These are phyloP conservation scores for Exidia glandulosa DNA, from an alignment of 768 basidiomycete species.

Conservation along the genomic window DNA sequence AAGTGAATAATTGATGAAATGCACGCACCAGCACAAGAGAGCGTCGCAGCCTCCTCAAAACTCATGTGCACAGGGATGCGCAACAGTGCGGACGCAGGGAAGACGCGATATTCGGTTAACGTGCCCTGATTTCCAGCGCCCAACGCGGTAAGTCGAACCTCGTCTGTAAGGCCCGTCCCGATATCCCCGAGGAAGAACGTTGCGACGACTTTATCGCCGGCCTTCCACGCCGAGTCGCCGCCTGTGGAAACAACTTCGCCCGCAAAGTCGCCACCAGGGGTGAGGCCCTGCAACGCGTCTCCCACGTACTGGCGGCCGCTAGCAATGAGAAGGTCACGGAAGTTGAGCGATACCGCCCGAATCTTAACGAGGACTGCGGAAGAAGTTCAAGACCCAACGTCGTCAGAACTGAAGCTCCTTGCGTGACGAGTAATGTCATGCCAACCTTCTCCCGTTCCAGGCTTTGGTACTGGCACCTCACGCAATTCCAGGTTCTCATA, in stretches of 20 bases:
- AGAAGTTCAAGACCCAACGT: not conserved
- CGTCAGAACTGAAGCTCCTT: too few species aligned
- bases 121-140: not conserved
- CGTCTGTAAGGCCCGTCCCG: not conserved
- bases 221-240: not conserved
- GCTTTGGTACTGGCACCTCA: not conserved
- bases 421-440: not conserved
- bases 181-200: not conserved
- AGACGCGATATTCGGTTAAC: not conserved
- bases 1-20: too few species aligned
- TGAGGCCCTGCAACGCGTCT: not conserved
- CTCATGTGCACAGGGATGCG: constrained; percentile 44
- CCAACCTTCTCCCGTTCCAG: not conserved
- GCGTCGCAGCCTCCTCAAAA: constrained; percentile 53
- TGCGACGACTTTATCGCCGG: not conserved
- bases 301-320: not conserved
- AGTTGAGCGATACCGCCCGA: not conserved
- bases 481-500: not conserved
- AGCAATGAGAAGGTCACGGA: not conserved
- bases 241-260: not conserved
- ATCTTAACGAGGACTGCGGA: not conserved
- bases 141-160: not conserved
- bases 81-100: constrained; percentile 25
- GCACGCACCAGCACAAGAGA: constrained; percentile 32
- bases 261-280: not conserved